Base-by-base conservation (phyloP, 495 filamentous ascomycete genomes). In the Neurospora cerealis region DNA sequence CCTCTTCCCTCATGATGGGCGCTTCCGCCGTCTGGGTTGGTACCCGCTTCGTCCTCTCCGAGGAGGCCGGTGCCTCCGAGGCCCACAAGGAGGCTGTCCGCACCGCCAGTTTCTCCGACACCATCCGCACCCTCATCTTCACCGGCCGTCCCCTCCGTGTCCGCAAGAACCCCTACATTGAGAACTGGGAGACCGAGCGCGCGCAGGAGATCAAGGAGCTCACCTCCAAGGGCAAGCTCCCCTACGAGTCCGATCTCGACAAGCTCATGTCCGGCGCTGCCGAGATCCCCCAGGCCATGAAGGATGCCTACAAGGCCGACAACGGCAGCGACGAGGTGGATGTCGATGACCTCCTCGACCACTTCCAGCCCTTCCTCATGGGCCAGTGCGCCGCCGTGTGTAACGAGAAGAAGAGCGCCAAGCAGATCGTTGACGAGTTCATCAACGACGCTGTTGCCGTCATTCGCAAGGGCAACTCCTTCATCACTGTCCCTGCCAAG, bases 31-130 rank as follows among this genome's bases (percentile, higher is more conserved):
- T 99, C 71, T 99, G 96, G 96, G 91, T 99, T 74, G 96, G 96
- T 75, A 99, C 96, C 70, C 89, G 96, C 71, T 99, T 99, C 86
- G 92, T 99, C 73, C 88, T 99, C 72, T 88, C 88, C 72, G 94
- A 98, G 69, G 96, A 99, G 85, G 96, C 96, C 48, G 94, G 96
- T 79, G 96, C 96, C 21, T 92, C 96, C 39, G 90, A 93, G 83
- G 91, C 94, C 40, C 96, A 99, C 86, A 96, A 99, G 85, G 96
- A 99, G 86, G 93, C 96, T 71, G 96, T 99, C 70, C 88, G 91
- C 79, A 98, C 96, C 42, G 88, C 95, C 74, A 89, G 92, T 74
- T 97, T 94, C 81, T 93, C 97, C 85, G 96, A 98, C 82, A 98
- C 95, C 77, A 87, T 98, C 78, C 92, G 93, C 74, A 99, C 96